Base-by-base conservation (phyloP, 257 asterid genomes). In the Solanum commersonii region DNA sequence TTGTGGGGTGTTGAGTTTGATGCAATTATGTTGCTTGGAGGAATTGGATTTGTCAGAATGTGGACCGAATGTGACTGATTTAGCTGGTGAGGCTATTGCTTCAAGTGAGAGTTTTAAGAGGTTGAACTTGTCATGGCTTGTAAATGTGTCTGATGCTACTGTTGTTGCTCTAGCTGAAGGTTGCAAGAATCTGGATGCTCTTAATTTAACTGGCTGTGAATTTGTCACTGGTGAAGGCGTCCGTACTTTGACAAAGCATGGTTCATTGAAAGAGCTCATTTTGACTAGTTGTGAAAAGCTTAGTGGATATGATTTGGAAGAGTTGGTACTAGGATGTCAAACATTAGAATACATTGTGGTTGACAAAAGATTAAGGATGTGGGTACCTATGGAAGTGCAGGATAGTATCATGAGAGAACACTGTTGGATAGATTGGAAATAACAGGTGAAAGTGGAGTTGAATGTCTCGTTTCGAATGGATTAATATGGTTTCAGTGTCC, bases 71-170 rank as follows among this genome's bases (percentile, higher is more conserved):
- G 90, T 88, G 88, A 84, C 90, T 1, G 93, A 89, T 76, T 5
- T 68, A 12, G 85, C 88, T 23, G 77, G 84, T 22, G 67, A 7
- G 52, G 87, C 67, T 5, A n/a, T 88, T 83, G 88, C 91, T 68
- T 59, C 27, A 34, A 87, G 86, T 5, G 42, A n/a, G 52, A 46
- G 63, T 33, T 86, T 91, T 65, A 91, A 44, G 90, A 71, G 35
- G 23, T 85, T 91, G 89, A 60, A 89, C 77, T 82, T 91, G 46
- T 91, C 92, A 6, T 79, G 93, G 89, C 73, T 89, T 86, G 52
- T 88, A 15, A 88, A 82, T 78, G 56, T 89, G 87, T 25, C 90
- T 16, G 79, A 87, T 89, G 88, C 13, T n/a, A 84, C 90, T 34
- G 23, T 89, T 65, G 44, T 76, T 49, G 90, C 89, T 74, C 31